These are phyloP conservation scores for Arachnomyces sp. DNA, from an alignment of 2,329 filamentous ascomycete species.

Conservation along the genomic window DNA sequence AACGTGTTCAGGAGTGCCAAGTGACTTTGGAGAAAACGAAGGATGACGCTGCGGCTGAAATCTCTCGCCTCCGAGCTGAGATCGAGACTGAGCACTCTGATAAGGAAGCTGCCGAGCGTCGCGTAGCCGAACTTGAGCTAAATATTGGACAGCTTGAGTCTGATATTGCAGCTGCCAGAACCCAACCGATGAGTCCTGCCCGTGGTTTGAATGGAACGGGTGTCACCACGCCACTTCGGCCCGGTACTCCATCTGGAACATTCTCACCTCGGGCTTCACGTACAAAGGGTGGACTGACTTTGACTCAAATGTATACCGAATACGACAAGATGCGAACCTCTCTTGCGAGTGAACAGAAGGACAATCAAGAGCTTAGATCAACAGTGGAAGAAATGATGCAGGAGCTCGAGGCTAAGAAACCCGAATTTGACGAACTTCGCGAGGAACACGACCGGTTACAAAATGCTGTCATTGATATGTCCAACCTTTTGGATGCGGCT, in stretches of 20 bases:
- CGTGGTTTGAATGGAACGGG: constrained; percentile 42
- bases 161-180: constrained; percentile 37
- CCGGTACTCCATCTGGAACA: constrained; percentile 40
- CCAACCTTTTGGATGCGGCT: constrained; percentile 71
- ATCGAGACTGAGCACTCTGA: constrained; percentile 51
- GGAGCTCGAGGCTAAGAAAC: constrained; percentile 74
- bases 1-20: constrained; percentile 51
- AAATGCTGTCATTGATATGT: constrained; percentile 73
- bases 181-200: constrained; percentile 46
- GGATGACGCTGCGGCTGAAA: constrained; percentile 54
- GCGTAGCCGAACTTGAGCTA: constrained; percentile 57
- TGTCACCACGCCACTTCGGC: constrained; percentile 42
- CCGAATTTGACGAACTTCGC: constrained; percentile 78
- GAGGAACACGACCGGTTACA: constrained; percentile 73
- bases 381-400: constrained; percentile 80
- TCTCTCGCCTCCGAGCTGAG: constrained; percentile 46
- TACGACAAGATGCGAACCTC: constrained; percentile 55
- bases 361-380: constrained; percentile 63
- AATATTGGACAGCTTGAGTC: constrained; percentile 53
- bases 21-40: constrained; percentile 49
- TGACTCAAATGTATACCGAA: constrained; percentile 57
- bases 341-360: constrained; percentile 65
- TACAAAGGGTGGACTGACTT: constrained; percentile 46
- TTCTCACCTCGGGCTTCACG: constrained; percentile 49
- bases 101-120: constrained; percentile 53